Evolutionary conservation across 1,139 yeast genomes (phyloP).

Genomic region (Suhomyces bokatorum): DNA sequence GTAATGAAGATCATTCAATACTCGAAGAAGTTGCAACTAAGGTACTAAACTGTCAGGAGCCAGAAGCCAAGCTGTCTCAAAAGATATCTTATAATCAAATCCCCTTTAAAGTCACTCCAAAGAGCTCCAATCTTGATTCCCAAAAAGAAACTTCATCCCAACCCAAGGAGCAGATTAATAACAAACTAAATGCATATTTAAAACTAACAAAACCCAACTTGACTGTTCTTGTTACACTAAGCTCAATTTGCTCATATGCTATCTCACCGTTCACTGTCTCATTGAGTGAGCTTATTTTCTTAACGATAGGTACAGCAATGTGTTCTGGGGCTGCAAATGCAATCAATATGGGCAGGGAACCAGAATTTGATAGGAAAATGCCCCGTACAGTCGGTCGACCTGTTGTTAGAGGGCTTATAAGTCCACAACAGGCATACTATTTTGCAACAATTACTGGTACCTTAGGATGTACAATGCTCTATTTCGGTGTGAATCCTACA

Average conservation of each 20-base stretch:
- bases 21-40: conserved; percentile 35
- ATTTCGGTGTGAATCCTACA: conserved; percentile 79
- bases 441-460: conserved; percentile 79
- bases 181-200: conserved; percentile 57
- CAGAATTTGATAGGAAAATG: conserved; percentile 86
- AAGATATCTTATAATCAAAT: conserved; percentile 29
- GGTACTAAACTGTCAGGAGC: conserved; percentile 43
- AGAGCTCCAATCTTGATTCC: conserved; percentile 16
- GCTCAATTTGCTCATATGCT: conserved; percentile 93
- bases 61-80: conserved; percentile 31
- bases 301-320: conserved; percentile 83
- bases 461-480: conserved; percentile 67
- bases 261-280: conserved; percentile 82
- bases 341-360: conserved; percentile 95
- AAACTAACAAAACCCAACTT: conserved; percentile 87
- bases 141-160: conserved; percentile 1
- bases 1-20: conserved; percentile 12
- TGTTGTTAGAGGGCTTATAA: conserved; percentile 78
- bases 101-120: conserved; percentile 61
- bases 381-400: conserved; percentile 88
- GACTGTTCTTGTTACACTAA: conserved; percentile 82
- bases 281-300: conserved; percentile 62
- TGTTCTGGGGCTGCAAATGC: conserved; percentile 96
- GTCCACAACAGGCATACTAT: conserved; percentile 71
- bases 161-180: conserved; percentile 24